Evolutionary conservation across 345 rosid species (phyloP), one percentile per base, ranked within the genome.

Genomic region (Abelmoschus esculentus): DNA sequence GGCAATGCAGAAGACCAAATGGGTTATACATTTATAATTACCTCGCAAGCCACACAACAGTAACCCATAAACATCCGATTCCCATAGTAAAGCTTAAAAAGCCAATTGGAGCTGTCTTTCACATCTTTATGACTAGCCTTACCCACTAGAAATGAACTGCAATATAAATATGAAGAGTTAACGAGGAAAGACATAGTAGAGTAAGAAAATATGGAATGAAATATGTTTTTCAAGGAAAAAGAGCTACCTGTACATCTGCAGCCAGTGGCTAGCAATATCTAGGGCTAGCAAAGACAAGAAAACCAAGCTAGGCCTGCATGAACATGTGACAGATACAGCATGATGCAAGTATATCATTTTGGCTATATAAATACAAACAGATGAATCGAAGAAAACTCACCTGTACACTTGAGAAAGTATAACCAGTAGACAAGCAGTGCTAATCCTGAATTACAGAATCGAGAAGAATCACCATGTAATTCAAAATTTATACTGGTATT

Each of bases 21-120:
- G 58, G 13, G 29, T 3, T 54, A 54, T 54, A 54, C 1, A 52
- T 52, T 91, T 38, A 38, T 36, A 17, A 38, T 62, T 83, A 88
- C 98, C 98, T 93, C 97, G 69, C 97, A 93, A 2, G 97, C 92
- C 75, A 80, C 92, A 22, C 97, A 91, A 70, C 98, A 93, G 75
- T 81, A 93, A 68, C 88, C 89, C 96, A 93, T 91, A 80, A 93
- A 91, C 86, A 86, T 82, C 18, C 98, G 79, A 75, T 91, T 89
- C 42, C 98, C 98, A 76, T 91, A 93, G 86, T 93, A 93, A 49
- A 86, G 86, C 79, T 50, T 91, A 77, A 91, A 91, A 74, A 93
- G 91, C 98, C 96, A 91, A 77, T 73, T 93, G 14, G 86, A 84
- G 82, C 97, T 93, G 82, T 93, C 95, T 79, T 86, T 89, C 59